These are phyloP conservation scores for Fonsecaea pedrosoi DNA, from an alignment of 2,329 filamentous ascomycete genomes.

Conservation along the genomic window DNA sequence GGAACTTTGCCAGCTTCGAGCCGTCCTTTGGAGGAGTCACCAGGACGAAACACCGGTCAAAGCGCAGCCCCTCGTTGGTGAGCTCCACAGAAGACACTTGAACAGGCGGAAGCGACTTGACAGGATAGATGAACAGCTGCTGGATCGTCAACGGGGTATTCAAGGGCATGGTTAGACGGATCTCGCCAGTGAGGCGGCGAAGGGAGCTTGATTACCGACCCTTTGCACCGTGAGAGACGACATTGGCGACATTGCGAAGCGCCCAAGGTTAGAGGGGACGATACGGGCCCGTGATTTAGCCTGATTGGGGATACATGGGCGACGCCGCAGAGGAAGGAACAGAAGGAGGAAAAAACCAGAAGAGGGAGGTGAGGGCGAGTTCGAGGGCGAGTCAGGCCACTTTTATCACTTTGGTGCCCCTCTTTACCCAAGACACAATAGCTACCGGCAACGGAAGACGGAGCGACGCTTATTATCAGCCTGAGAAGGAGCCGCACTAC, in stretches of 20 bases:
- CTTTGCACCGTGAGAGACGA: conserved; percentile 32
- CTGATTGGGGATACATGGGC: conserved; percentile 22
- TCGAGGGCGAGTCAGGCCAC: conserved; percentile 27
- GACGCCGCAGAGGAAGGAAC: conserved; percentile 10
- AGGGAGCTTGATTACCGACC: conserved; percentile 18
- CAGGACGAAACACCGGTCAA: conserved; percentile 38
- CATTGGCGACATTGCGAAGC: conserved; percentile 3
- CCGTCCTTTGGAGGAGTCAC: conserved; percentile 36
- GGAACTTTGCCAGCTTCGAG: conserved; percentile 34
- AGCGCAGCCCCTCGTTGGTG: conserved; percentile 39
- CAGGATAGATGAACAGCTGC: conserved; percentile 39
- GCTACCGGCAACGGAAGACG: background rate
- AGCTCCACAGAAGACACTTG: conserved; percentile 38
- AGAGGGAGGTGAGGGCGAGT: conserved; percentile 26
- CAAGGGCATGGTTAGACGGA: conserved; percentile 5
- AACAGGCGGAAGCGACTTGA: conserved; percentile 38
- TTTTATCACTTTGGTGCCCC: conserved; percentile 7
- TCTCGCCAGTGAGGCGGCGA: background rate
- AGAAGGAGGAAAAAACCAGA: conserved; percentile 25
- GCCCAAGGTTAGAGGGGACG: background rate
- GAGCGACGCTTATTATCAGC: background rate
- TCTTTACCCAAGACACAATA: background rate
- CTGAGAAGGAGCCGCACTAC: no score
- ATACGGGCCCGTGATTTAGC: conserved; percentile 6
- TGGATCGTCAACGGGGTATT: conserved; percentile 1